phyloP scores from a whole-genome alignment of 2,329 filamentous ascomycete genomes.

The Zarea fungicola region DNA sequence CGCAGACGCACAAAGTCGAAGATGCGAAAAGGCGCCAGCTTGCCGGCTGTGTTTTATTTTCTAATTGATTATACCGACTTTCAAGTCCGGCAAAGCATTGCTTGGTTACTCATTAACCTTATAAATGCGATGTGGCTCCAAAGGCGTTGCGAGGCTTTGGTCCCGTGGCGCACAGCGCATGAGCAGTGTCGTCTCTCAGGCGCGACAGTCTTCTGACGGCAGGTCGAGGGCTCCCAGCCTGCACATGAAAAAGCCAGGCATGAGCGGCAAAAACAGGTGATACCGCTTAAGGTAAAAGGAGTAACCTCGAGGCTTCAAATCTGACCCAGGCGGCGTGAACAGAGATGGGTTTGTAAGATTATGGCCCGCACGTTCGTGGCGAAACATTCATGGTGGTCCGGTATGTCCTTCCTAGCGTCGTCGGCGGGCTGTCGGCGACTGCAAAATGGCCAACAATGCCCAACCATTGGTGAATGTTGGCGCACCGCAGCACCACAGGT shows the following conservation, averaged over 20 bases:
- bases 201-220: slow-evolving; percentile 10
- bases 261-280: not conserved
- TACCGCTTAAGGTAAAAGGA: not conserved
- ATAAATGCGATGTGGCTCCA: not conserved
- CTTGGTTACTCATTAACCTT: not conserved
- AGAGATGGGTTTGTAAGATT: too few species aligned
- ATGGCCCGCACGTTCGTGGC: too few species aligned
- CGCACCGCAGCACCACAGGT: too few species aligned
- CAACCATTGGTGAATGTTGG: too few species aligned
- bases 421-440: too few species aligned
- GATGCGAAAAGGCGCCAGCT: slow-evolving; percentile 41
- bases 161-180: slow-evolving; percentile 8
- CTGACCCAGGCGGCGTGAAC: too few species aligned
- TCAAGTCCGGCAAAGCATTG: not conserved
- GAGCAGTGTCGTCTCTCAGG: slow-evolving; percentile 3
- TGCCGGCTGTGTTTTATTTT: slow-evolving; percentile 19
- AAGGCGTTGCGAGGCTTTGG: not conserved
- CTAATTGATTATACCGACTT: too few species aligned
- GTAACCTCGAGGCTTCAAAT: not conserved
- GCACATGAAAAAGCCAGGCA: not conserved
- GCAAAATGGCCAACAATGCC: too few species aligned
- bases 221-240: not conserved
- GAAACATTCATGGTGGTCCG: too few species aligned
- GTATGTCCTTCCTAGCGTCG: too few species aligned
- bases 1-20: slow-evolving; percentile 30